Base-by-base conservation (phyloP, 140 eudicot genomes). In the Senecio squalidus region DNA sequence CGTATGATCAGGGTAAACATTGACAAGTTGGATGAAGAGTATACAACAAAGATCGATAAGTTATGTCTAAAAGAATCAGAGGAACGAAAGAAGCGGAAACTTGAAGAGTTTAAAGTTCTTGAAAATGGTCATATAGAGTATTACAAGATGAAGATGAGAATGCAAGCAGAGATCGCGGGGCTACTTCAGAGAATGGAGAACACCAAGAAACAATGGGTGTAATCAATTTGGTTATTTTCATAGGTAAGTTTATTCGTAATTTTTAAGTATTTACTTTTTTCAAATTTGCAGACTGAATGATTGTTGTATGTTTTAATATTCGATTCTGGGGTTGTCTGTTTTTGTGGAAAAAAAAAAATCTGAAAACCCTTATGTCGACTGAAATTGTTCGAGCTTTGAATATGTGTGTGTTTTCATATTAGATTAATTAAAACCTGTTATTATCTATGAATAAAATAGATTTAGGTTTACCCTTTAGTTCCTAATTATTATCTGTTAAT, bases 121-220 rank as follows among this genome's bases (percentile, higher is more conserved):
- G 88, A 86, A 67, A 64, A 74, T 38, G 68, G 80, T 5, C 92
- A 76, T 34, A 63, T 66, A 5, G 95, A 85, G 68, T 85, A 85
- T 55, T 70, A 76, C 64, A 78, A 82, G 16, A 86, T 80, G 93
- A 86, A 80, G 68, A 50, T 83, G 67, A 74, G 88, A 66, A 86
- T 82, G 93, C 92, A 83, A 58, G 49, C 80, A 17, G 88, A 86
- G 75, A 86, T 86, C 49, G 80, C 82, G 3, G 95, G 83, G 13
- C 61, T 86, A 67, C 49, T 86, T 48, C 80, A 80, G 69, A 80
- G 85, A 67, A 83, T 86, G 93, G 88, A 75, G 55, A 67, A 78
- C 10, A 86, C 95, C 6, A 80, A 82, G 79, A 67, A 80, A 71
- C 83, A 67, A 70, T 68, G 77, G 78, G 81, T 85, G 34, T 82